Evolutionary conservation across 2,329 filamentous ascomycete genomes (phyloP), one percentile per base, ranked within the genome.

Genomic region (Hysterium pulicare): DNA sequence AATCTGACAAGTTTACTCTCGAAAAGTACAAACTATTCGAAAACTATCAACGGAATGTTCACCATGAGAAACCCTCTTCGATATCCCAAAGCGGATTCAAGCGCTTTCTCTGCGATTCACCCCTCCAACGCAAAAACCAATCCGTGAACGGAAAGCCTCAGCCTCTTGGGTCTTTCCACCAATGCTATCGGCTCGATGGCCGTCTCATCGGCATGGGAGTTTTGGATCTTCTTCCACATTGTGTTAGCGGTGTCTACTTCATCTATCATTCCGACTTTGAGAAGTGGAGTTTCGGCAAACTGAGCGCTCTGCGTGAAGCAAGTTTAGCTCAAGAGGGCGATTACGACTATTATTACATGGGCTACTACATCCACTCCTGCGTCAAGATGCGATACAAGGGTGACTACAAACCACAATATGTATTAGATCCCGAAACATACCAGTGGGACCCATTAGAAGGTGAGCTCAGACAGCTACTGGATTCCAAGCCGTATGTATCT

Each of bases 311-410:
- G 47, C 72, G 83, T 47, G 87, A 93, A 64, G 85, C 87, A 47
- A 73, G 81, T 0, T 64, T 93, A 21, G 84, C 87, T 0, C 68
- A 75, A 2, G 86, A 91, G 57, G 73, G 72, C 5, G 83, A 79
- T 0, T 90, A 90, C 54, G 70, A 76, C 33, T 89, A 81, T 73
- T 93, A 88, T 77, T 93, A 91, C 66, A 84, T 84, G 81, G 81
- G 87, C 5, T 91, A 82, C 64, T 93, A 91, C 56, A 91, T 93
- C 45, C 86, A 90, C 62, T 81, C 71, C 41, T 91, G 87, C 56
- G 74, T 78, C 40, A 93, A 93, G 71, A 91, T 93, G 87, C 75
- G 76, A 53, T 93, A 93, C 71, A 93, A 93, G 71, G 84, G 83
- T 44, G 84, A 90, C 58, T 93, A 87, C 61, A 73, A 75, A 9